Evolutionary conservation across 2,329 filamentous ascomycete genomes (phyloP), one percentile per base, ranked within the genome.

Genomic region (Talaromyces sp.): DNA sequence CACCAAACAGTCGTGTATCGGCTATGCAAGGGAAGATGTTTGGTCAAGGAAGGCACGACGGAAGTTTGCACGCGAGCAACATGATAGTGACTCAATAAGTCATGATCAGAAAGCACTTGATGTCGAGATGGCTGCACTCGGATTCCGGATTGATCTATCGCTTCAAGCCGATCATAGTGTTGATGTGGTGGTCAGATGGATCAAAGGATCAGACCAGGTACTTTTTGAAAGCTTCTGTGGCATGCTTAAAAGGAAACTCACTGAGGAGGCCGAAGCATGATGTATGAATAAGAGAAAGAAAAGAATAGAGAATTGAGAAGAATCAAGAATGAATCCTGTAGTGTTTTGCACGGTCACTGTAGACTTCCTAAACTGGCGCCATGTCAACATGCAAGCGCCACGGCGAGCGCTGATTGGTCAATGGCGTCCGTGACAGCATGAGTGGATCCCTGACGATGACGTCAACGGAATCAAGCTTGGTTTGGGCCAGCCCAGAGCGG

Each of bases 201-300:
- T 92, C 0, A 88, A 91, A 70, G 94, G 95, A 0, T 81, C 83
- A 6, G 90, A 96, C 69, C 81, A 85, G 19, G 83, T 88, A 0
- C 73, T 95, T 0, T 97, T 94, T 76, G 91, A 96, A 78, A 97
- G 93, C 74, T 92, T 99, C 68, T 90, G 88, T 66, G 93, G 92
- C 0, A 92, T 93, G 81, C 68, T 96, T 52, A 90, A 88, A 75
- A 81, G 85, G 41, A 85, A 83, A 64, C 27, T 80, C 41, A 74
- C 75, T 56, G 68, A 68, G 45, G 70, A 70, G 31, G n/a, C 10
- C 27, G 22, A 43, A 24, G 19, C 16, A 54, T 62, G 11, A 43
- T 14, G 10, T 31, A 19, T 33, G 4, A 45, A 13, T 2, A 16
- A 3, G 16, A 52, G 13, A 33, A 2, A 37, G n/a, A 8, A 22